Conservation (phyloP, 2,329 filamentous ascomycete genomes). For the Talaromyces sp. region DNA sequence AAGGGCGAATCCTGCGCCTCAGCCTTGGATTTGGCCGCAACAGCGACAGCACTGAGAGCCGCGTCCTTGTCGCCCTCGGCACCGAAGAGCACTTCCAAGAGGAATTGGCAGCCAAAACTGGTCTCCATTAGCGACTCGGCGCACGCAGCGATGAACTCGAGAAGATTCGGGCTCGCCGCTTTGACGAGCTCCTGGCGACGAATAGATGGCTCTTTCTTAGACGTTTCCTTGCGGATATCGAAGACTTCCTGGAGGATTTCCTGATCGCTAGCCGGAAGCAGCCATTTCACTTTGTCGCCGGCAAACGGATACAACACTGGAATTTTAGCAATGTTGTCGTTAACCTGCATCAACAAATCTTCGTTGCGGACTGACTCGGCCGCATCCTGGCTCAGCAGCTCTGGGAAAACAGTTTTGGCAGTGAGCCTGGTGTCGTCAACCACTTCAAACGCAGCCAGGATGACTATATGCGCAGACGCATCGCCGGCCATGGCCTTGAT, state of each 20-base stretch:
- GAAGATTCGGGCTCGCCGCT: constrained; percentile 66
- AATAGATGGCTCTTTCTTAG: constrained; percentile 80
- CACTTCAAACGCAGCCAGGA: constrained; percentile 82
- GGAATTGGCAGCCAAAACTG: constrained; percentile 80
- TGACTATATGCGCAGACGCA: constrained; percentile 68
- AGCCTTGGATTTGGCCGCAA: constrained; percentile 36
- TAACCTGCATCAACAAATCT: constrained; percentile 39
- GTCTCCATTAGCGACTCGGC: constrained; percentile 65
- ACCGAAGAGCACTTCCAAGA: constrained; percentile 75
- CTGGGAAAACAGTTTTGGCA: constrained; percentile 78
- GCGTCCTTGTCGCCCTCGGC: constrained; percentile 69
- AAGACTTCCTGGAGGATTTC: constrained; percentile 72
- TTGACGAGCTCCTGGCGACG: constrained; percentile 72
- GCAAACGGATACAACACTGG: constrained; percentile 79
- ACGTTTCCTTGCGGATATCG: constrained; percentile 73
- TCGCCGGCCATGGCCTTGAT: constrained; percentile 82
- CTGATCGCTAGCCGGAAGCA: constrained; percentile 60
- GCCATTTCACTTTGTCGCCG: constrained; percentile 54
- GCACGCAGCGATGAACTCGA: constrained; percentile 66
- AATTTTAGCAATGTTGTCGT: constrained; percentile 49
- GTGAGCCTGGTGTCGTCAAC: constrained; percentile 91
- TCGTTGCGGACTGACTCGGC: constrained; percentile 35
- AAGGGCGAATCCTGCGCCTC: constrained; percentile 58
- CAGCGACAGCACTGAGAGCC: constrained; percentile 64
- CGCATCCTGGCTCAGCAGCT: constrained; percentile 68